Conservation (phyloP, 2,329 filamentous ascomycete species). For the Arthrobotrys sphaeroides region DNA sequence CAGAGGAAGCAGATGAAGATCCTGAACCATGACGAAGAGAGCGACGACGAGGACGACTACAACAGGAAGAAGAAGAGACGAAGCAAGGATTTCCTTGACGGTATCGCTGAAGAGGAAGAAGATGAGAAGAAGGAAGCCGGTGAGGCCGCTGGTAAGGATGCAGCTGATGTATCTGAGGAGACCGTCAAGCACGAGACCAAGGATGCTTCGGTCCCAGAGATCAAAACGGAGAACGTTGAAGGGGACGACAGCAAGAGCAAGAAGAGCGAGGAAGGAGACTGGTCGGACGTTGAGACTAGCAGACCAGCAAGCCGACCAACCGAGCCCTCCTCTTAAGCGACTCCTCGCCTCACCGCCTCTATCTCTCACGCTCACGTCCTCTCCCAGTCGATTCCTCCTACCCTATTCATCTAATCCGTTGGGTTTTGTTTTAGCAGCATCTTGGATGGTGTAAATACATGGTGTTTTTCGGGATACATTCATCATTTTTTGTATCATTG, state of each 20-base stretch:
- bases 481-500: neutral
- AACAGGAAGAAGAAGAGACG: slow-evolving; percentile 24
- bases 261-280: slow-evolving; percentile 54
- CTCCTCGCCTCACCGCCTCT: neutral
- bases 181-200: neutral
- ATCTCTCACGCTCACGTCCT: neutral
- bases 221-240: slow-evolving; percentile 39
- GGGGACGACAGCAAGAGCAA: slow-evolving; percentile 53
- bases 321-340: slow-evolving; percentile 28
- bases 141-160: slow-evolving; percentile 30
- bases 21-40: slow-evolving; percentile 20
- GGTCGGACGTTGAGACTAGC: slow-evolving; percentile 54
- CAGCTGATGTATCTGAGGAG: neutral
- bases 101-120: slow-evolving; percentile 51
- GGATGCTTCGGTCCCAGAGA: slow-evolving; percentile 23
- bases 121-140: slow-evolving; percentile 36
- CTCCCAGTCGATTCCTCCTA: neutral
- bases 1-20: slow-evolving; percentile 54
- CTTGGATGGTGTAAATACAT: slow-evolving; percentile 30
- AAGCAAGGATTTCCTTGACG: slow-evolving; percentile 47
- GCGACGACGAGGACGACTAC: slow-evolving; percentile 46
- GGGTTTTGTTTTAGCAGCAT: slow-evolving; percentile 30
- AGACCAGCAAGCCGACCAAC: slow-evolving; percentile 49
- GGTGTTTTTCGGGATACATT: slow-evolving; percentile 22
- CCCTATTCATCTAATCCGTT: too few relatives aligned